A percentile compares a stretch with the other conserved stretches of the same genome.
Conservation (phyloP, 148 eudicot genomes). For the Cornus florida region DNA sequence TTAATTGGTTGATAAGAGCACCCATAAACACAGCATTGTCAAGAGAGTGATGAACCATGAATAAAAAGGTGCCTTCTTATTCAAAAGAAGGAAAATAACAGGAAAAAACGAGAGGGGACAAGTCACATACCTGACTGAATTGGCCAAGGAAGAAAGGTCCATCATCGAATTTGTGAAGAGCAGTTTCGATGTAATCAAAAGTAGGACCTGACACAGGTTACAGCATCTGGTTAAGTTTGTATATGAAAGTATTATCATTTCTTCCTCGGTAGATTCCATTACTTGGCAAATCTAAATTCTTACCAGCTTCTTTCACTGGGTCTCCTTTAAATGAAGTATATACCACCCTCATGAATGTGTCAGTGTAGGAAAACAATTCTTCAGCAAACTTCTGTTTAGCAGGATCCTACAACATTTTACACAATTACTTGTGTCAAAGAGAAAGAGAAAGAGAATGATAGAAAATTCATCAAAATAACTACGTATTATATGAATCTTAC, state of each 20-base stretch:
- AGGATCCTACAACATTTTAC: constrained; percentile 48
- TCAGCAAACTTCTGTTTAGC: constrained; percentile 63
- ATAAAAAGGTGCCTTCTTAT: constrained; percentile 25
- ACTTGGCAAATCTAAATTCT: neutral
- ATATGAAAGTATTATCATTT: neutral
- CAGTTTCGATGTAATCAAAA: constrained; percentile 69
- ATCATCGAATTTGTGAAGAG: constrained; percentile 72
- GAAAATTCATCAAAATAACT: no score
- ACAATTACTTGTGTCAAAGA: neutral
- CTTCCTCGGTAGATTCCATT: neutral
- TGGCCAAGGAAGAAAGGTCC: constrained; percentile 90
- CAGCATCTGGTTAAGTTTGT: neutral
- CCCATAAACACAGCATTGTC: neutral
- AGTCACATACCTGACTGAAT: constrained; percentile 56
- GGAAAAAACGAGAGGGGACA: no score
- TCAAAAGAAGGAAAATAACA: no score
- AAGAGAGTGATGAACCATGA: neutral
- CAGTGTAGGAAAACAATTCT: constrained; percentile 50
- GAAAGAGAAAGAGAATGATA: neutral
- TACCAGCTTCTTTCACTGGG: constrained; percentile 45
- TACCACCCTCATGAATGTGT: constrained; percentile 26
- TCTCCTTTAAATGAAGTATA: constrained; percentile 49
- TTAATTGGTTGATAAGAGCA: neutral
- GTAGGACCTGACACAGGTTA: constrained; percentile 38
- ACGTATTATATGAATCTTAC: constrained; percentile 32